phyloP scores from a whole-genome alignment of 2,329 filamentous ascomycete genomes.

The Claviceps sp. region DNA sequence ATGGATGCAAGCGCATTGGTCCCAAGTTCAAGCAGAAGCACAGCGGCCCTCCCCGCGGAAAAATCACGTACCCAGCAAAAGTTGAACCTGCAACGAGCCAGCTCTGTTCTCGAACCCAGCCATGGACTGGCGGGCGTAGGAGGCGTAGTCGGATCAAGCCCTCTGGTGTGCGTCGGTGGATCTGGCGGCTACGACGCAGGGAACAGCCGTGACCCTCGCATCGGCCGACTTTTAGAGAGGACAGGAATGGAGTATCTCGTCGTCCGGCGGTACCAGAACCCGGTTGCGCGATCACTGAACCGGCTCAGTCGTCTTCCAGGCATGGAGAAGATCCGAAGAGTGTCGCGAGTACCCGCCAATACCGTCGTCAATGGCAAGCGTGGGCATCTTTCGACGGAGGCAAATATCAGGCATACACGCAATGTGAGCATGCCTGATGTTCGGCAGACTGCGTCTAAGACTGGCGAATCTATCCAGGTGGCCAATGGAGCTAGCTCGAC shows the following conservation, averaged over 20 bases:
- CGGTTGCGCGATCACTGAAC: constrained; percentile 48
- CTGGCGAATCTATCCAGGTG: constrained; percentile 21
- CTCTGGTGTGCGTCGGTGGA: constrained; percentile 38
- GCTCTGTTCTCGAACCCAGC: constrained; percentile 55
- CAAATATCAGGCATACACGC: constrained; percentile 21
- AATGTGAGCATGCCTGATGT: constrained; percentile 26
- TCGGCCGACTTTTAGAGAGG: constrained; percentile 52
- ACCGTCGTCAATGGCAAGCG: constrained; percentile 26
- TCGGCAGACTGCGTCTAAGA: constrained; percentile 18
- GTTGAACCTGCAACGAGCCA: constrained; percentile 59
- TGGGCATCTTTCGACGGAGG: constrained; percentile 14
- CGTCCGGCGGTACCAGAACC: constrained; percentile 58
- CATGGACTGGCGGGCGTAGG: constrained; percentile 26
- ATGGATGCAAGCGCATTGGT: constrained; percentile 32
- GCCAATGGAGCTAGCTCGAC: constrained; percentile 29
- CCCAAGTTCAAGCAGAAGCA: constrained; percentile 28
- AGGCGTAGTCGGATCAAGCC: constrained; percentile 29
- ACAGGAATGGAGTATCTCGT: constrained; percentile 64
- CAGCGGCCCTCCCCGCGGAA: constrained; percentile 31
- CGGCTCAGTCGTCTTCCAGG: constrained; percentile 34
- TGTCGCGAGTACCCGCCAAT: constrained; percentile 27
- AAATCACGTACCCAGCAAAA: constrained; percentile 63
- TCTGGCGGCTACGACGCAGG: constrained; percentile 37
- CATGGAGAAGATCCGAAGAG: constrained; percentile 34
- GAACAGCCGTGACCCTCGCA: constrained; percentile 43